Base-by-base conservation (phyloP, 1,284 basidiomycete species). In the Naganishia sp. region DNA sequence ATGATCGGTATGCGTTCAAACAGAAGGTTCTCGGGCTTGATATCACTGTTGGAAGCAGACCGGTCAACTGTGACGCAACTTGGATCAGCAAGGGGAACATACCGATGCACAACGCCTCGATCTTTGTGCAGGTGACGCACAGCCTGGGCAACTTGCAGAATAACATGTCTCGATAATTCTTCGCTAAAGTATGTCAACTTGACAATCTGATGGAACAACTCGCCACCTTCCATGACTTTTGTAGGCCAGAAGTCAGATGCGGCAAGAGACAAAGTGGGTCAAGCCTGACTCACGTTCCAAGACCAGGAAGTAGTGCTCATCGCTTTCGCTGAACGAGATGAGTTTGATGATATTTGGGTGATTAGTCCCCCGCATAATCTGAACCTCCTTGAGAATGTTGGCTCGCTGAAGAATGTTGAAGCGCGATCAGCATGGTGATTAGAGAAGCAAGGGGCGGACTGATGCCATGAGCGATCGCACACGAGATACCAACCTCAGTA, bases 101-200 rank as follows among this genome's bases (percentile, higher is more conserved):
- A 82, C 80, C 94, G 90, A 79, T 99, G 95, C 0, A 99, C 94
- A 25, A 99, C 94, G 25, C 96, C 96, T 28, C 92, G 88, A 79
- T 98, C 96, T 79, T 99, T 94, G 77, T 99, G 96, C 17, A 99
- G 84, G 79, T 99, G 94, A 51, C 90, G 86, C 56, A 99, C 97
- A 25, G 91, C 96, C 35, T 94, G 85, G 0, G 96, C 96, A 32
- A 99, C 96, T 81, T 99, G 96, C 2, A 96, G 81, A 71, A 99
- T 98, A 75, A 99, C 94, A 78, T 99, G 96, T 11, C 95, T 87
- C 11, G 94, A 86, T 17, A 97, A 87, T 68, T 89, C 89, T 80
- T 99, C 96, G 77, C 90, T 94, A 77, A 99, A 98, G 81, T 99
- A 99, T 0, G 96, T 99, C 70, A 99, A 85, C 79, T 97, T 98